Evolutionary conservation across 2,329 filamentous ascomycete species (phyloP).

Genomic region (Trichoderma afroharzianum): DNA sequence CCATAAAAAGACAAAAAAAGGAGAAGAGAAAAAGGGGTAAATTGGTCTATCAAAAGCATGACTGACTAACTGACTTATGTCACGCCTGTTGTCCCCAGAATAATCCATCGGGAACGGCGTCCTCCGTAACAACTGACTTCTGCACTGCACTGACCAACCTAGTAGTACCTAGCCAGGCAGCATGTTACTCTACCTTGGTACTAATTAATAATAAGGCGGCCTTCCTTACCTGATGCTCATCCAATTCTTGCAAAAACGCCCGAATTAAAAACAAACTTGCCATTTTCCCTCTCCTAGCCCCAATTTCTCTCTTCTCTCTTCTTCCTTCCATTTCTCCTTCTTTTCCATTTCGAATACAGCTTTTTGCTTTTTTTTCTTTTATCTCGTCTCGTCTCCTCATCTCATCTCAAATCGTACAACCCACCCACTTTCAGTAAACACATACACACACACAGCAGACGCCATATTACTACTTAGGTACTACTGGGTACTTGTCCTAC

Average conservation of each 20-base stretch:
- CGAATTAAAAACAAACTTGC: not conserved
- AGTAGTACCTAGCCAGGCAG: too few relatives aligned
- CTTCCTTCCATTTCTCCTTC: not conserved
- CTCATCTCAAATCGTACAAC: not conserved
- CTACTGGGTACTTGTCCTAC: not conserved
- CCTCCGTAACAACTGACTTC: not conserved
- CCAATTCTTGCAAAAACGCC: not conserved
- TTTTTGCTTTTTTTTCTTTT: too few relatives aligned
- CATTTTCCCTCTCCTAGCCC: not conserved
- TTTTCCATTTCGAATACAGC: too few relatives aligned
- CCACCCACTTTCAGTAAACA: not conserved
- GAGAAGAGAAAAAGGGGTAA: not conserved
- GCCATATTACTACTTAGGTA: not conserved
- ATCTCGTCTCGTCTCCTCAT: not conserved
- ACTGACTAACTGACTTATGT: not conserved
- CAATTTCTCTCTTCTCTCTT: not conserved
- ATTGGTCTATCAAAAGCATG: not conserved
- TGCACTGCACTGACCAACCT: not conserved
- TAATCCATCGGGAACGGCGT: not conserved
- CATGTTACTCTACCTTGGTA: not conserved
- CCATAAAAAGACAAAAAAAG: not conserved
- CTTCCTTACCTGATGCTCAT: not conserved
- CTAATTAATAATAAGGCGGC: not conserved
- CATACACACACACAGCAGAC: not conserved
- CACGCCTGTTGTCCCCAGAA: not conserved